phyloP scores from a whole-genome alignment of 2,329 filamentous ascomycete genomes.

The Aplosporella prunicola region DNA sequence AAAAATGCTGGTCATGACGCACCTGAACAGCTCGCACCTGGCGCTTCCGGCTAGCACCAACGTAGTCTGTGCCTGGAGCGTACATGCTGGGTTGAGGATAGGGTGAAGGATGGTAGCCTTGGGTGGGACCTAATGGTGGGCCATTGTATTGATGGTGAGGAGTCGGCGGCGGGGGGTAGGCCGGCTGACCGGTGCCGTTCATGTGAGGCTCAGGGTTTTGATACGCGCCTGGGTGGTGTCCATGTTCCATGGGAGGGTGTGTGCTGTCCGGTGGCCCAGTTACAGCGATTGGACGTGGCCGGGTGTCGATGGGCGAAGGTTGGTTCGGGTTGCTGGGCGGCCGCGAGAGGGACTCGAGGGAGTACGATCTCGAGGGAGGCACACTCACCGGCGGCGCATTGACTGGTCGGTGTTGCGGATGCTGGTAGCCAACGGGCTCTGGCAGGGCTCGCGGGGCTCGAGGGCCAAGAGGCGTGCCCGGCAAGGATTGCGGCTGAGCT shows the following conservation, averaged over 20 bases:
- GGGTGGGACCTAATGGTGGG: slow-evolving; percentile 19
- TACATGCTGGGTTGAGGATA: slow-evolving; percentile 25
- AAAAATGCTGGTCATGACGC: not conserved
- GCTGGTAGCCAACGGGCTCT: slow-evolving; percentile 10
- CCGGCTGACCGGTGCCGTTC: slow-evolving; percentile 24
- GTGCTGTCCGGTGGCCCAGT: slow-evolving; percentile 14
- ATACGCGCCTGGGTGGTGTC: slow-evolving; percentile 24
- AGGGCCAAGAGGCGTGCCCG: slow-evolving; percentile 7
- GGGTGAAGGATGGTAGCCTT: slow-evolving; percentile 14
- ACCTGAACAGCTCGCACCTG: slow-evolving; percentile 11
- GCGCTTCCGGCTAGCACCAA: slow-evolving; percentile 7
- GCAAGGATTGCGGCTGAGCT: slow-evolving; percentile 7
- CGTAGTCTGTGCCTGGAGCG: slow-evolving; percentile 13
- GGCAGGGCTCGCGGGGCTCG: slow-evolving; percentile 9
- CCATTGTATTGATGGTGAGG: slow-evolving; percentile 23
- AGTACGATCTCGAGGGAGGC: slow-evolving; percentile 17
- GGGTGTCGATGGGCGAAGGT: slow-evolving; percentile 12
- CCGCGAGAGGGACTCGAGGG: slow-evolving; percentile 26
- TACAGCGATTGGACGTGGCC: slow-evolving; percentile 7
- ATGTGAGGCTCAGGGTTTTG: slow-evolving; percentile 24
- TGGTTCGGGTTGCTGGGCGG: slow-evolving; percentile 22
- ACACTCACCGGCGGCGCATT: slow-evolving; percentile 23
- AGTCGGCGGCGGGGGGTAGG: slow-evolving; percentile 20
- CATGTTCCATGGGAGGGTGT: slow-evolving; percentile 28
- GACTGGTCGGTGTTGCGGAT: slow-evolving; percentile 19